A percentile compares a stretch with the other conserved stretches of the same genome.
phyloP scores from a whole-genome alignment of 2,329 filamentous ascomycete genomes.

The Xylaria polymorpha region DNA sequence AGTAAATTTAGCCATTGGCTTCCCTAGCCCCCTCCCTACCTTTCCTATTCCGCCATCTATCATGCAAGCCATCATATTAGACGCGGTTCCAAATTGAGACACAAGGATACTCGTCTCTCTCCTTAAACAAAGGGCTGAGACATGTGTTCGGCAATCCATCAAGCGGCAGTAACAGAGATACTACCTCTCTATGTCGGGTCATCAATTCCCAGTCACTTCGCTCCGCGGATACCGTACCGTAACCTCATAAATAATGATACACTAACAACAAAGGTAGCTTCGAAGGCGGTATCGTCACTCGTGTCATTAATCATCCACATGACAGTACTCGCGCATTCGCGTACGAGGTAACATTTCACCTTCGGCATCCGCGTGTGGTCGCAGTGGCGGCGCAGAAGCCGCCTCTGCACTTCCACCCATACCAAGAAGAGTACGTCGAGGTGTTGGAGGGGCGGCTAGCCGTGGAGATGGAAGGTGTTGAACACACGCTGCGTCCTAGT shows the following conservation, averaged over 20 bases:
- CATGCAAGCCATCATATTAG: not conserved
- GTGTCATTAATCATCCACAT: conserved; percentile 43
- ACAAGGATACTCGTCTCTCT: not conserved
- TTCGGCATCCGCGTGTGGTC: conserved; percentile 43
- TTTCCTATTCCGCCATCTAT: conserved; percentile 4
- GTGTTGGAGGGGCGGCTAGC: conserved; percentile 47
- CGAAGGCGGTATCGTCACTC: conserved; percentile 45
- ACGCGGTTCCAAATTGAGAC: not conserved
- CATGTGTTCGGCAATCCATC: not conserved
- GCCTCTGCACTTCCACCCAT: conserved; percentile 51
- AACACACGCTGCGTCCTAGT: conserved; percentile 40
- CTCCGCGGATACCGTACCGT: not conserved
- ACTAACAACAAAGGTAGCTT: conserved; percentile 38
- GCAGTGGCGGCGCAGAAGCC: conserved; percentile 46
- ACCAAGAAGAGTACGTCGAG: conserved; percentile 50
- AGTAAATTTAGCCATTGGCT: conserved; percentile 22
- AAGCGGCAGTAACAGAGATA: not conserved
- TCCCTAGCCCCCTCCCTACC: not conserved
- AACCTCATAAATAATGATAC: not conserved
- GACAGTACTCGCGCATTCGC: conserved; percentile 43
- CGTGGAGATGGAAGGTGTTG: conserved; percentile 47
- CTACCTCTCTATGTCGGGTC: not conserved
- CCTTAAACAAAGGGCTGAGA: not conserved
- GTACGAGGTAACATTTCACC: conserved; percentile 47
- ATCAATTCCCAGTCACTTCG: not conserved